Evolutionary conservation across 352 stramenopile genomes (phyloP).

Genomic region (Phytophthora cryptogea): DNA sequence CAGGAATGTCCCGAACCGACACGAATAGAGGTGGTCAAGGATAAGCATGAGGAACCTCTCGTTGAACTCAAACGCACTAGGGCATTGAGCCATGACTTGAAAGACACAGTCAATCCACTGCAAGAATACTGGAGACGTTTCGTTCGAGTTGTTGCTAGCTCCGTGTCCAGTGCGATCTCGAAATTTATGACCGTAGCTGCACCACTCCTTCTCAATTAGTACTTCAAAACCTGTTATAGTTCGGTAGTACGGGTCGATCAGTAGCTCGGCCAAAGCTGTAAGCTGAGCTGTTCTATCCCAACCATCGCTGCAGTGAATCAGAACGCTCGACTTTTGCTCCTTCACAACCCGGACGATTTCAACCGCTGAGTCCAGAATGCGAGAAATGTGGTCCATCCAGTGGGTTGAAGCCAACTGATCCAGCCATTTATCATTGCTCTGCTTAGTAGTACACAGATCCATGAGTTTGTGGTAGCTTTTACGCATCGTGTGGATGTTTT

Average conservation of each 20-base stretch:
- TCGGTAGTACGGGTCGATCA: constrained; percentile 92
- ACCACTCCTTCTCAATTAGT: constrained; percentile 92
- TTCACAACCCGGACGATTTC: constrained; percentile 85
- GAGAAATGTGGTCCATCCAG: constrained; percentile 80
- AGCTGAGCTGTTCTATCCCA: constrained; percentile 97
- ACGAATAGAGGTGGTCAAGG: constrained; percentile 83
- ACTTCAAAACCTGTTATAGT: constrained; percentile 85
- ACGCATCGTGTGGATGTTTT: constrained; percentile 93
- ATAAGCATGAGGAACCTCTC: constrained; percentile 82
- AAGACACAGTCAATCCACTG: constrained; percentile 90
- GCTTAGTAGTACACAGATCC: constrained; percentile 69
- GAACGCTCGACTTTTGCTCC: constrained; percentile 88
- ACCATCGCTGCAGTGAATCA: constrained; percentile 98
- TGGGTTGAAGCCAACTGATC: constrained; percentile 73
- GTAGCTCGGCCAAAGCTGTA: constrained; percentile 75
- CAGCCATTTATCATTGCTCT: constrained; percentile 79
- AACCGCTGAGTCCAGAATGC: constrained; percentile 81
- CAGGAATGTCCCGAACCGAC: constrained; percentile 93
- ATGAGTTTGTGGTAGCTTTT: constrained; percentile 82
- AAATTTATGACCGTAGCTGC: constrained; percentile 91
- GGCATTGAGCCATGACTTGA: constrained; percentile 79
- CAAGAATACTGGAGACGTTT: constrained; percentile 98
- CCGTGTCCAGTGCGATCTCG: constrained; percentile 71
- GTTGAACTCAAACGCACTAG: constrained; percentile 87
- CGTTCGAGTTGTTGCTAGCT: constrained; percentile 54